phyloP scores from a whole-genome alignment of 2,329 filamentous ascomycete genomes.

The Stemphylium lycopersici region DNA sequence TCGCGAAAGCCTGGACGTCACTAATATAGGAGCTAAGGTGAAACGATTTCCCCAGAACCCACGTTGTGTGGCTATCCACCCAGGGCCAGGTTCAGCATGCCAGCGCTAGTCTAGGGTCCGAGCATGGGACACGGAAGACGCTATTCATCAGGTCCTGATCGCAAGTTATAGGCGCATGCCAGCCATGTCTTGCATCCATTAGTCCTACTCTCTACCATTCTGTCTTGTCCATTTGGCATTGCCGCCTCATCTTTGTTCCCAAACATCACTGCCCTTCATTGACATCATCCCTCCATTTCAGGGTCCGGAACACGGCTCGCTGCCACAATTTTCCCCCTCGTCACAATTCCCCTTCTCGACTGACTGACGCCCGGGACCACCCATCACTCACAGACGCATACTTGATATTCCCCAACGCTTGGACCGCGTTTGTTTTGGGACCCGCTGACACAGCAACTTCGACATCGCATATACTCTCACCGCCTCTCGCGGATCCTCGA shows the following conservation, averaged over 20 bases:
- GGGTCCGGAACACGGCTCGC: slow-evolving; percentile 26
- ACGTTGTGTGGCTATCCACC: slow-evolving; percentile 45
- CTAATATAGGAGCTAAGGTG: slow-evolving; percentile 36
- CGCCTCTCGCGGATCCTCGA: slow-evolving; percentile 47
- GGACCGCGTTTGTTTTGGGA: slow-evolving; percentile 29
- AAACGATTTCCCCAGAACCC: slow-evolving; percentile 49
- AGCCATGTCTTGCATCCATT: slow-evolving; percentile 37
- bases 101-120: slow-evolving; percentile 32
- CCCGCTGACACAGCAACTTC: slow-evolving; percentile 44
- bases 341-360: slow-evolving; percentile 30
- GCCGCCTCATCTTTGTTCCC: slow-evolving; percentile 16
- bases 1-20: slow-evolving; percentile 25
- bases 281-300: slow-evolving; percentile 18
- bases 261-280: slow-evolving; percentile 26
- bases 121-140: slow-evolving; percentile 32
- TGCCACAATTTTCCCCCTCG: slow-evolving; percentile 34
- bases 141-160: slow-evolving; percentile 42
- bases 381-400: slow-evolving; percentile 30
- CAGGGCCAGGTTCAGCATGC: slow-evolving; percentile 36
- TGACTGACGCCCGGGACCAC: slow-evolving; percentile 26
- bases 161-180: slow-evolving; percentile 46
- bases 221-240: slow-evolving; percentile 18
- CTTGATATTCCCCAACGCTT: slow-evolving; percentile 34
- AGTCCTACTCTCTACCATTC: slow-evolving; percentile 26
- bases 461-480: slow-evolving; percentile 39